Evolutionary conservation across 2,329 filamentous ascomycete species (phyloP).

Genomic region (Orbilia javanica): DNA sequence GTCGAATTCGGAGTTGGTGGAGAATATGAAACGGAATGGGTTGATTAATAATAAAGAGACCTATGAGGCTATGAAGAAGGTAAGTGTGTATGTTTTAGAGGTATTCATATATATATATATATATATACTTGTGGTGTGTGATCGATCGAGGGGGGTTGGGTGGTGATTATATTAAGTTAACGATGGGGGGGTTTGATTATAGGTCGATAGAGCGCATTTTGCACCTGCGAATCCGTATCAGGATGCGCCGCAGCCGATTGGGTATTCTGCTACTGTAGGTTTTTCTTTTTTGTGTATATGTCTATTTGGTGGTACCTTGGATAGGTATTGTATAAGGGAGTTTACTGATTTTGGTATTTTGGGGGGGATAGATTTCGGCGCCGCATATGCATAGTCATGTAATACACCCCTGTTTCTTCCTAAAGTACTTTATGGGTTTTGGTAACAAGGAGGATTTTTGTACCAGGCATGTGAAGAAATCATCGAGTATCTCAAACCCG

Average conservation of each 20-base stretch:
- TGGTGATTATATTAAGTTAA: not conserved
- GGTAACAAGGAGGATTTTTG: not conserved
- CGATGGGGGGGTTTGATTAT: constrained; percentile 25
- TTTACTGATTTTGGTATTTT: not conserved
- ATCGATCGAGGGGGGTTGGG: not conserved
- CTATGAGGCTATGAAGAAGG: constrained; percentile 82
- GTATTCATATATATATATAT: too few species aligned
- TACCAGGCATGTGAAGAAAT: constrained; percentile 59
- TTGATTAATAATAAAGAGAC: constrained; percentile 80
- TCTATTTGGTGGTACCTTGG: too few species aligned
- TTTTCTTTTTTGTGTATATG: too few species aligned
- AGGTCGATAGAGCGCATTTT: constrained; percentile 92
- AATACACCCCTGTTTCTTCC: not conserved
- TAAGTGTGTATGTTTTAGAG: constrained; percentile 65
- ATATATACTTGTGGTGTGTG: too few species aligned
- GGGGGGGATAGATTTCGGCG: constrained; percentile 51
- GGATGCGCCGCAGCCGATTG: constrained; percentile 78
- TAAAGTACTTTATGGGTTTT: not conserved
- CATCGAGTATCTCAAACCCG: constrained; percentile 63
- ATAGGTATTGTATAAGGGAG: not conserved
- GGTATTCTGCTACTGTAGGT: constrained; percentile 76
- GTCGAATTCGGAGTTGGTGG: constrained; percentile 80
- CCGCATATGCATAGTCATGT: constrained; percentile 63
- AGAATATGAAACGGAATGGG: constrained; percentile 78
- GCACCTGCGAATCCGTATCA: constrained; percentile 78